phyloP scores from a whole-genome alignment of 2,329 filamentous ascomycete genomes.

The Sporothrix dimorphospora region DNA sequence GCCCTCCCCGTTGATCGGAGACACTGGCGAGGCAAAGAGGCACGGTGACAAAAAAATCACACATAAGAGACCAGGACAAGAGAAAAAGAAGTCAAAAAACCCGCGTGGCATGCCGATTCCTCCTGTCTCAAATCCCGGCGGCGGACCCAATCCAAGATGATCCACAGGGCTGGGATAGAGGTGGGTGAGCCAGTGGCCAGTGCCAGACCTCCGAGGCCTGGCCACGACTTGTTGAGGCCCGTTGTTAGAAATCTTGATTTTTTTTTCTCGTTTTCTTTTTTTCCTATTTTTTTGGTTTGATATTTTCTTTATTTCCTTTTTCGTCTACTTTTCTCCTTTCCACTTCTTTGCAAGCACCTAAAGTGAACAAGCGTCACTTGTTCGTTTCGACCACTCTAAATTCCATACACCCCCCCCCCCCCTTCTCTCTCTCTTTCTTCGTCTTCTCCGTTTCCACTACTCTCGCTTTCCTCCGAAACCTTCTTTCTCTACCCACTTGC shows the following conservation, averaged over 20 bases:
- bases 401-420: neutral
- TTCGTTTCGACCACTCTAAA: neutral
- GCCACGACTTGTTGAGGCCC: neutral
- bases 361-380: constrained; percentile 11
- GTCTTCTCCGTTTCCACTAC: neutral
- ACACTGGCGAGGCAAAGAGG: neutral
- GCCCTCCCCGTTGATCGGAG: constrained; percentile 23
- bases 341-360: neutral
- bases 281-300: neutral
- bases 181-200: neutral
- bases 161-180: constrained; percentile 30
- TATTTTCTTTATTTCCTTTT: neutral
- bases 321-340: neutral
- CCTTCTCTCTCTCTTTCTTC: neutral
- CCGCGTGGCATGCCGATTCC: constrained; percentile 21
- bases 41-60: neutral
- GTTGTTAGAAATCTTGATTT: neutral
- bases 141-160: constrained; percentile 4
- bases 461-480: neutral
- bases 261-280: neutral
- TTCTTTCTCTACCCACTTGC: neutral
- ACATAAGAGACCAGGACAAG: neutral
- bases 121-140: neutral
- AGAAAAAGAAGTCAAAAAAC: neutral
- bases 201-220: neutral